phyloP scores from a whole-genome alignment of 441 rosid genomes.

The Populus tomentosa region DNA sequence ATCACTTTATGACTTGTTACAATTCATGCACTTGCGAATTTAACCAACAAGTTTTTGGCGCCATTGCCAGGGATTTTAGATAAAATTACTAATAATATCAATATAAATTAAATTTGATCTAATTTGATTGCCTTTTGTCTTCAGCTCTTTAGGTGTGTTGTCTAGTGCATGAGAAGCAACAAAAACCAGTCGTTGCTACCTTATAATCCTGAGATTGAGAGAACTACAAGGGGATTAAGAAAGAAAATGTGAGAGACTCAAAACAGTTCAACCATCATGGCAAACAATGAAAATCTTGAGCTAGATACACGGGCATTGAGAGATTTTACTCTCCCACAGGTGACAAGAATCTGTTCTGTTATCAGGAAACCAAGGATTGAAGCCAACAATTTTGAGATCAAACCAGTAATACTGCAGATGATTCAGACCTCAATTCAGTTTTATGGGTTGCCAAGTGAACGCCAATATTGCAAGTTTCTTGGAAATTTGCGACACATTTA shows the following conservation, averaged over 20 bases:
- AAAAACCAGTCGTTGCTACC: too few relatives aligned
- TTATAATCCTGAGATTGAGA: background rate
- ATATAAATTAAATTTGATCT: too few relatives aligned
- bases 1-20: too few relatives aligned
- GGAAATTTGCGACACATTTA: background rate
- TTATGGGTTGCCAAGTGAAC: background rate
- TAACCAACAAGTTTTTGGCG: too few relatives aligned
- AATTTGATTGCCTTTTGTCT: background rate
- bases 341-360: too few relatives aligned
- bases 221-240: background rate
- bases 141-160: too few relatives aligned
- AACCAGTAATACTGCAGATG: background rate
- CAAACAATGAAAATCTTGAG: background rate
- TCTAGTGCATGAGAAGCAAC: background rate
- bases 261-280: background rate
- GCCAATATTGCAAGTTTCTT: background rate
- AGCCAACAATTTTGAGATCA: background rate
- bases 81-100: too few relatives aligned
- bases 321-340: background rate
- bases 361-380: background rate
- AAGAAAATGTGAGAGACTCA: too few relatives aligned
- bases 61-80: too few relatives aligned
- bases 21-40: too few relatives aligned
- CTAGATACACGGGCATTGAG: background rate
- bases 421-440: background rate